phyloP scores from a whole-genome alignment of 2,329 filamentous ascomycete species.

The Leptographium lundbergii region DNA sequence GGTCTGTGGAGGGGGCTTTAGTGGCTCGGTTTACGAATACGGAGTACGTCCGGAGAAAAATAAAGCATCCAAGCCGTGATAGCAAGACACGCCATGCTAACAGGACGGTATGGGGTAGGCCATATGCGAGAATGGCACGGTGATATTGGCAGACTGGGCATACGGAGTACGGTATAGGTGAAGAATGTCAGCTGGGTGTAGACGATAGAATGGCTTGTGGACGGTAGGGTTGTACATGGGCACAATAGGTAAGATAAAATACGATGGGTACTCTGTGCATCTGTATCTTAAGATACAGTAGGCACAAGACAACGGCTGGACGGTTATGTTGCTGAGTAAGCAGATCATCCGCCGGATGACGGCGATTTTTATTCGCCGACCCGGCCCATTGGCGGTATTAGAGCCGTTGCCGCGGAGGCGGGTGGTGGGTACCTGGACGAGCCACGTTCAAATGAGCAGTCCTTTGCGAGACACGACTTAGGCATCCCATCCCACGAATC shows the following conservation, averaged over 20 bases:
- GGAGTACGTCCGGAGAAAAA: not conserved
- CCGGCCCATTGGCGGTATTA: not conserved
- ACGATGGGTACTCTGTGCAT: too few species aligned
- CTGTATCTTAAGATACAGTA: too few species aligned
- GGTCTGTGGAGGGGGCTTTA: not conserved
- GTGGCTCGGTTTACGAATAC: not conserved
- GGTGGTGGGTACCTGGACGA: not conserved
- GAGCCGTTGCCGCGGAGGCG: not conserved
- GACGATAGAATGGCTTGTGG: too few species aligned
- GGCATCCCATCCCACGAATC: not conserved
- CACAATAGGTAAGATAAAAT: too few species aligned
- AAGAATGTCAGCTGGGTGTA: too few species aligned
- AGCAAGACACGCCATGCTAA: not conserved
- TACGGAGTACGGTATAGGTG: too few species aligned
- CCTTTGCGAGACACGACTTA: not conserved
- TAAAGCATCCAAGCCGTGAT: not conserved
- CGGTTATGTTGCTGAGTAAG: not conserved
- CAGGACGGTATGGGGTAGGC: too few species aligned
- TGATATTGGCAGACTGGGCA: too few species aligned
- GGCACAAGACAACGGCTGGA: too few species aligned
- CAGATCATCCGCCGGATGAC: not conserved
- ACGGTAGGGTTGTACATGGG: too few species aligned
- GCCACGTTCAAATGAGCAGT: not conserved
- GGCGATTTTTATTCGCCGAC: not conserved
- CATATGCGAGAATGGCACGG: too few species aligned